Conservation (phyloP, 768 basidiomycete genomes). For the Kwoniella dejecticola region DNA sequence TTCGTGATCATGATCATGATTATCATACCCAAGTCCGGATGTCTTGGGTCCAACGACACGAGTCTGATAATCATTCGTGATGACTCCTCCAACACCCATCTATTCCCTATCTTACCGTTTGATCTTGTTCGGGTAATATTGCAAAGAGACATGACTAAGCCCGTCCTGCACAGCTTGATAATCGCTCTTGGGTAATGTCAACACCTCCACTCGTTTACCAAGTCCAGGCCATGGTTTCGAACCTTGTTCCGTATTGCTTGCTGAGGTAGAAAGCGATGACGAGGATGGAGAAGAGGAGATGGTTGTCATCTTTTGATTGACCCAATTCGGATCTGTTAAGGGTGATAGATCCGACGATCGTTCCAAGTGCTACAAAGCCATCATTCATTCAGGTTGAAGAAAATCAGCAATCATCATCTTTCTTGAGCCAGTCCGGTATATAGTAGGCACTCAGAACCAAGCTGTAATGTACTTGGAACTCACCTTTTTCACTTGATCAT, state of each 20-base stretch:
- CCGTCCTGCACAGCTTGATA: constrained; percentile 14
- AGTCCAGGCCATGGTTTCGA: constrained; percentile 85
- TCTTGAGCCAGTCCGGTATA: no score
- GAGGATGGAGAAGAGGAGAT: constrained; percentile 38
- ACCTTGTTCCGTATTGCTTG: constrained; percentile 60
- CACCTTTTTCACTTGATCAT: constrained; percentile 76
- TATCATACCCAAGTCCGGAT: no score
- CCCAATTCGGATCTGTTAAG: constrained; percentile 81
- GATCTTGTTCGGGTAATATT: no score
- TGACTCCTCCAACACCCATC: no score
- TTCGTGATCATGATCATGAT: no score
- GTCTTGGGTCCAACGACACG: no score
- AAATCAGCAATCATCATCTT: no score
- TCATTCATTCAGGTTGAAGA: no score
- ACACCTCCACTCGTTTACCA: constrained; percentile 66
- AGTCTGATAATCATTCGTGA: no score
- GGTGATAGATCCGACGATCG: constrained; percentile 72
- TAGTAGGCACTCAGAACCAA: no score
- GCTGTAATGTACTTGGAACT: constrained; percentile 35
- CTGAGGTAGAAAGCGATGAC: no score
- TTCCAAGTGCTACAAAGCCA: constrained; percentile 45
- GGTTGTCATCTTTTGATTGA: constrained; percentile 55
- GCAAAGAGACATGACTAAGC: constrained; percentile 6
- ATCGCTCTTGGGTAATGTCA: constrained; percentile 38
- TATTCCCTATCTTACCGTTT: no score